phyloP scores from a whole-genome alignment of 768 basidiomycete species.

The Hygrophoropsis aurantiaca region DNA sequence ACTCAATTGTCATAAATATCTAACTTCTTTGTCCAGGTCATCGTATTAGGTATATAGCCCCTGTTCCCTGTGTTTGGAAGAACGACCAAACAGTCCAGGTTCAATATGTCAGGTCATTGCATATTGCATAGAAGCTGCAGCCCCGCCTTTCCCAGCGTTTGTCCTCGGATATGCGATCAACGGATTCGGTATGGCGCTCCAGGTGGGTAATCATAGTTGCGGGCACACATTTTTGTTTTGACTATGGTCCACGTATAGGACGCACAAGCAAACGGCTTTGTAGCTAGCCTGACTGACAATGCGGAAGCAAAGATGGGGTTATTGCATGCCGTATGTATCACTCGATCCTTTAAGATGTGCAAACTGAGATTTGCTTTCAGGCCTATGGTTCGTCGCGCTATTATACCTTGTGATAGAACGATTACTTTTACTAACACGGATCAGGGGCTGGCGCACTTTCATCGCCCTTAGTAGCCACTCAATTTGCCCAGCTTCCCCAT shows the following conservation, averaged over 20 bases:
- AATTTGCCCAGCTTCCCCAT: conserved; percentile 38
- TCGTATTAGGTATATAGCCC: conserved; percentile 33
- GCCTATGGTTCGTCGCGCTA: conserved; percentile 11
- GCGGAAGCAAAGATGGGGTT: conserved; percentile 68
- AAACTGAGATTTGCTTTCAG: neutral
- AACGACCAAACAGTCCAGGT: conserved; percentile 30
- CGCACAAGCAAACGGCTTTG: conserved; percentile 71
- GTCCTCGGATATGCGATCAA: conserved; percentile 46
- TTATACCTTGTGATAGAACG: neutral
- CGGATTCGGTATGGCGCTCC: conserved; percentile 51
- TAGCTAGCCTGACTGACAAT: conserved; percentile 57
- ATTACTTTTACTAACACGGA: neutral
- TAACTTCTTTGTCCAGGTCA: conserved; percentile 28
- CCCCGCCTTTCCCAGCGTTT: conserved; percentile 65
- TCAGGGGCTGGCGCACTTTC: conserved; percentile 48
- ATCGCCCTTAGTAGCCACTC: conserved; percentile 54
- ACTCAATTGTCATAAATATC: neutral
- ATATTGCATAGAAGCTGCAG: conserved; percentile 53
- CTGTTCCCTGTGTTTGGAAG: neutral
- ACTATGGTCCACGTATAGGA: conserved; percentile 40
- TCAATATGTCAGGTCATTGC: conserved; percentile 52
- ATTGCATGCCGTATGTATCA: conserved; percentile 48
- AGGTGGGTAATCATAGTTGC: conserved; percentile 24
- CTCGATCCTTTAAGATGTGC: neutral
- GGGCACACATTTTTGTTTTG: neutral